Conservation (phyloP, 768 basidiomycete species). For the Mycena vulgaris region DNA sequence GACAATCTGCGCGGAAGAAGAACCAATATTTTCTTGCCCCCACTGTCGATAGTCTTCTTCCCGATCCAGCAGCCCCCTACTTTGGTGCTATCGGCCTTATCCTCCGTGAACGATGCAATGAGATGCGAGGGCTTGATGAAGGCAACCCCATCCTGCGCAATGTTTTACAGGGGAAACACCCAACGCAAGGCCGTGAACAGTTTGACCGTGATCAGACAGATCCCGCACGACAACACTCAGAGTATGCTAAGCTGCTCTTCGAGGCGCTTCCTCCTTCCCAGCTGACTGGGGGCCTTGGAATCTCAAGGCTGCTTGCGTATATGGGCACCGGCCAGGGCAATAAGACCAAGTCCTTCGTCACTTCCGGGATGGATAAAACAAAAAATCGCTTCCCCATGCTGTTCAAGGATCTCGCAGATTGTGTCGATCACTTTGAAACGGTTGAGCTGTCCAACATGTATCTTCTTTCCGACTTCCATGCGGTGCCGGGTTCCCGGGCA, state of each 20-base stretch:
- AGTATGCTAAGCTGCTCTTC: not conserved
- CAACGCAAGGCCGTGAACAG: too few species aligned
- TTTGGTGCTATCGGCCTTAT: too few species aligned
- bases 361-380: not conserved
- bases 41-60: too few species aligned
- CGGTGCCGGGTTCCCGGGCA: too few species aligned
- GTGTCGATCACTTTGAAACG: not conserved
- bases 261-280: not conserved
- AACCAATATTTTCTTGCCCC: too few species aligned
- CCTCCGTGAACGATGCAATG: too few species aligned
- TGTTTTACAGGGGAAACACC: too few species aligned
- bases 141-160: too few species aligned
- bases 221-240: not conserved
- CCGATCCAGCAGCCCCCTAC: too few species aligned
- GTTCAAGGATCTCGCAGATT: not conserved
- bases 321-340: slow-evolving; percentile 13
- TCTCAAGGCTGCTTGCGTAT: slow-evolving; percentile 12
- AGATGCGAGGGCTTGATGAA: too few species aligned
- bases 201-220: slow-evolving; percentile 19
- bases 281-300: not conserved
- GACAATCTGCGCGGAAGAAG: not conserved
- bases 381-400: not conserved
- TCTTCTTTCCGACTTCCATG: too few species aligned
- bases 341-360: not conserved
- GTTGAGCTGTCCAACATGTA: too few species aligned